Evolutionary conservation across 345 rosid genomes (phyloP).

Genomic region (Pelargonium nanum): DNA sequence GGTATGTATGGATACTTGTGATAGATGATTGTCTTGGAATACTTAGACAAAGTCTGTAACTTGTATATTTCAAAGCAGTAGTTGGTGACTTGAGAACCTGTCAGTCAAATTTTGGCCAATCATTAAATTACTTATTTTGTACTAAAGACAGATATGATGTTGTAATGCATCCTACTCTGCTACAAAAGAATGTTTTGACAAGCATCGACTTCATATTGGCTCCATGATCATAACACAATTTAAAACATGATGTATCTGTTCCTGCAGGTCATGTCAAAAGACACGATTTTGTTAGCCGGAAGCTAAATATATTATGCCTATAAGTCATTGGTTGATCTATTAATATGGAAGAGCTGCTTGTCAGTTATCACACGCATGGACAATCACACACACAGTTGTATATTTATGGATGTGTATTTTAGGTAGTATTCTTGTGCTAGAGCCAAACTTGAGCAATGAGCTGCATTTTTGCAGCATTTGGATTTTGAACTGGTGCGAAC

Average conservation of each 20-base stretch:
- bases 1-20: too few species aligned
- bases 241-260: too few species aligned
- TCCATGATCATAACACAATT: not conserved
- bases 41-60: not conserved
- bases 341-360: too few species aligned
- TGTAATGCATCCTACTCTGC: not conserved
- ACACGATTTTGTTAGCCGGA: too few species aligned
- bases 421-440: not conserved
- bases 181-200: not conserved
- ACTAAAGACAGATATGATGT: not conserved
- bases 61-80: not conserved
- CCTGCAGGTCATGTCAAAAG: not conserved
- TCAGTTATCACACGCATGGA: too few species aligned
- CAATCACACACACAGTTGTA: too few species aligned
- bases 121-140: not conserved
- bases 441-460: not conserved
- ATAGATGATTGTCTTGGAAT: too few species aligned
- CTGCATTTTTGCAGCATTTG: conserved; percentile 48
- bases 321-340: too few species aligned
- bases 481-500: conserved; percentile 61
- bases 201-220: not conserved
- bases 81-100: not conserved
- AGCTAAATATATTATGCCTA: too few species aligned
- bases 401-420: too few species aligned
- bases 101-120: not conserved